Evolutionary conservation across 768 basidiomycete genomes (phyloP).

Genomic region (Sporobolomyces pararoseus): DNA sequence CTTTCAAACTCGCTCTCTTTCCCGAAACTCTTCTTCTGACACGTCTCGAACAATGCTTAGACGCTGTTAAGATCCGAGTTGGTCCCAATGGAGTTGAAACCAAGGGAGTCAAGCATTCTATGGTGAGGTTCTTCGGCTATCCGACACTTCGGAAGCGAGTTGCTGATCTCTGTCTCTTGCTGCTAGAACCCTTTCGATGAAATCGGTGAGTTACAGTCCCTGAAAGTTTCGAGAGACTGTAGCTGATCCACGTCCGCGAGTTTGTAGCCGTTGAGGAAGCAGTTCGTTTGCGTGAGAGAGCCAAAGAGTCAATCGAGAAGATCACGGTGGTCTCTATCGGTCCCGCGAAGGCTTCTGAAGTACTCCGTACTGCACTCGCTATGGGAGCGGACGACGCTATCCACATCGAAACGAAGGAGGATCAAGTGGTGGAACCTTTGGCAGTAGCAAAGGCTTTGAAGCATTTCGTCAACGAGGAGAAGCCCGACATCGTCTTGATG

Average conservation of each 20-base stretch:
- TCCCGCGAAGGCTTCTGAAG: constrained; percentile 80
- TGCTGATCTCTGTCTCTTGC: not conserved
- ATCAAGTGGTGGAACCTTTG: constrained; percentile 72
- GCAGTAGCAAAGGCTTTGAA: constrained; percentile 80
- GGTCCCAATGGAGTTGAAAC: constrained; percentile 94
- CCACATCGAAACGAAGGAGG: constrained; percentile 74
- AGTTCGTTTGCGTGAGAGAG: constrained; percentile 80
- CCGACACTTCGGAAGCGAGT: too few relatives aligned
- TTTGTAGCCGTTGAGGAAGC: constrained; percentile 88
- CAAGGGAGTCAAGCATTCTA: constrained; percentile 89
- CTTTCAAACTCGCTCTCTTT: not conserved
- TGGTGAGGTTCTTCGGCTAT: constrained; percentile 59
- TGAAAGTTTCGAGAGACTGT: too few relatives aligned
- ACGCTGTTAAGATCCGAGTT: constrained; percentile 77
- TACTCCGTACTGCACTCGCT: constrained; percentile 89
- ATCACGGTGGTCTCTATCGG: constrained; percentile 95
- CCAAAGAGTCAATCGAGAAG: constrained; percentile 69
- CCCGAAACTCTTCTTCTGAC: not conserved
- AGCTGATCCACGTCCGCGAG: not conserved
- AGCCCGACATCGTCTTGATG: constrained; percentile 82
- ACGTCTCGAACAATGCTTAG: not conserved
- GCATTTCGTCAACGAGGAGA: constrained; percentile 61
- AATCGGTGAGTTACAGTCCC: constrained; percentile 63
- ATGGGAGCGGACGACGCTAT: constrained; percentile 94
- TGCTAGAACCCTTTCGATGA: constrained; percentile 94